Base-by-base conservation (phyloP, 2,329 filamentous ascomycete species). In the Phialophora macrospora region DNA sequence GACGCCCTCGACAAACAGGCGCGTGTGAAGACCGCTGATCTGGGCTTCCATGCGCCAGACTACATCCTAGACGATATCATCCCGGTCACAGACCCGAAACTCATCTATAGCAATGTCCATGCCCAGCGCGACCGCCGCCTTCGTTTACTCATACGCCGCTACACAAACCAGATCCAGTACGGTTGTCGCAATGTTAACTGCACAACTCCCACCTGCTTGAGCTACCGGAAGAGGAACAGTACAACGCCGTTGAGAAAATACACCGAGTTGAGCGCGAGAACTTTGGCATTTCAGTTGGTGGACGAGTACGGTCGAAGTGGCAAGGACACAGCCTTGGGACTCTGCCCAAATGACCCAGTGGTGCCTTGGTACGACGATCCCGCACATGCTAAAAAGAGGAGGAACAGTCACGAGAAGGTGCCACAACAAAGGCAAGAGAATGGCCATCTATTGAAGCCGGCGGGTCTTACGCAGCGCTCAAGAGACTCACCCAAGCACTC, bases 191-290 rank as follows among this genome's bases (percentile, higher is more conserved):
- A 85, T 69, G 80, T 83, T 60, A 81, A 83, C 59, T 97, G 93
- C 78, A 82, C 82, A 41, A 94, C 88, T 1, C 79, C 91, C 14
- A 94, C 91, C 14, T 97, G 93, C 79, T 90, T 94, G 74, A 92
- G 88, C 67, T 92, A 87, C 75, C 87, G 90, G 62, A 90, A 85
- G 76, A 85, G 90, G 70, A 80, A 88, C 48, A 84, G 87, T 38
- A 86, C 87, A 69, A 85, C 85, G 0, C 92, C 92, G 2, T 85
- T 92, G 71, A 88, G 92, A 67, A 85, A 89, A 73, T 95, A 93
- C 73, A 96, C 90, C 64, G 85, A 89, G 24, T 87, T 92, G 54
- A 96, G 92, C 73, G 92, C 93, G 8, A 86, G 92, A 72, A 91
- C 90, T 1, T 79, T 97, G 34, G 93, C 93, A 12, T 86, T 91